Conservation (phyloP, 2,329 filamentous ascomycete genomes). For the Drechslerella coelobrocha region DNA sequence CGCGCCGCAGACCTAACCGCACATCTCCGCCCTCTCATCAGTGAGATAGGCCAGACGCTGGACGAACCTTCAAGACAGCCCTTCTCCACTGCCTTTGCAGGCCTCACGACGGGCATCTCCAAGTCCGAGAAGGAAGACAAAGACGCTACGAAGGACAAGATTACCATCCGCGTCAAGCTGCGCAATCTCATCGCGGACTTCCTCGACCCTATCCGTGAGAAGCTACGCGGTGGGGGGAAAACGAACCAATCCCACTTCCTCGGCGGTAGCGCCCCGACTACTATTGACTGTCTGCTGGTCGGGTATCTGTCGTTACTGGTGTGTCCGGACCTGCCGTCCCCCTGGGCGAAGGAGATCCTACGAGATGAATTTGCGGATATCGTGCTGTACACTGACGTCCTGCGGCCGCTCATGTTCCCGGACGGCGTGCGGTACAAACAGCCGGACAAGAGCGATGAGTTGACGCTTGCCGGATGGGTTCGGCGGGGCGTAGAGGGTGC, state of each 20-base stretch:
- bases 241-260: slow-evolving; percentile 68
- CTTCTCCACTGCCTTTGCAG: slow-evolving; percentile 27
- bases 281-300: slow-evolving; percentile 78
- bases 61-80: slow-evolving; percentile 55
- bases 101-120: slow-evolving; percentile 39
- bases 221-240: slow-evolving; percentile 63
- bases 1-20: slow-evolving; percentile 74
- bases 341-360: slow-evolving; percentile 69
- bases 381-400: slow-evolving; percentile 60
- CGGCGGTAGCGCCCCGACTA: slow-evolving; percentile 63
- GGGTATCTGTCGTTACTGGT: slow-evolving; percentile 81
- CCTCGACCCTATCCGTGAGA: slow-evolving; percentile 72
- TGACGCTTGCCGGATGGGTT: slow-evolving; percentile 20
- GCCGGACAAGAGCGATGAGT: slow-evolving; percentile 13
- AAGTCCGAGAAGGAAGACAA: slow-evolving; percentile 2
- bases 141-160: slow-evolving; percentile 57
- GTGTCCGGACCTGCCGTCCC: slow-evolving; percentile 66
- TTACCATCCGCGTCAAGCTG: slow-evolving; percentile 60
- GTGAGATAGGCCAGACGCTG: slow-evolving; percentile 65
- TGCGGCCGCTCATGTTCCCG: slow-evolving; percentile 47
- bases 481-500: slow-evolving; percentile 1
- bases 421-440: neutral
- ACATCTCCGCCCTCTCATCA: slow-evolving; percentile 68
- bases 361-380: slow-evolving; percentile 62
- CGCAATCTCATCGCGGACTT: slow-evolving; percentile 74